Evolutionary conservation across 148 eudicot species (phyloP).

Genomic region (Chenopodium album): DNA sequence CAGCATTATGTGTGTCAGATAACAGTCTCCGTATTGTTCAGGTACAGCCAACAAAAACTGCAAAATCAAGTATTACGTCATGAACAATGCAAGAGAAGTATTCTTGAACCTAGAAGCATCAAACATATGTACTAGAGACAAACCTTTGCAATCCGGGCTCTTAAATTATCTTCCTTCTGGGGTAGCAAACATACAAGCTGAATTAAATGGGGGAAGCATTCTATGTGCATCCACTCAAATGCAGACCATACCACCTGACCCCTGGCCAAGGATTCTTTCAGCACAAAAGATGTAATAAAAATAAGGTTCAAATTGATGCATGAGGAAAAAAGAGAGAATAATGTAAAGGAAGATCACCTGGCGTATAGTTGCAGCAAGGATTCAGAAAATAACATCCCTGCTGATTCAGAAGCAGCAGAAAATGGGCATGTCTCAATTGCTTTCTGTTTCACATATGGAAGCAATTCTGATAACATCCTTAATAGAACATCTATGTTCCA

Average conservation of each 20-base stretch:
- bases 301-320: not conserved
- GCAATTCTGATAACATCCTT: conserved; percentile 72
- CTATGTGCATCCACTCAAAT: conserved; percentile 92
- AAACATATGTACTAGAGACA: not conserved
- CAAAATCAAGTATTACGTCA: conserved; percentile 28
- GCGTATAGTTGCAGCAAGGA: conserved; percentile 76
- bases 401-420: conserved; percentile 52
- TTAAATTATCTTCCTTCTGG: conserved; percentile 79
- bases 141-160: conserved; percentile 76
- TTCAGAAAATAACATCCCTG: conserved; percentile 45
- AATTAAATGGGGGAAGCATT: conserved; percentile 79
- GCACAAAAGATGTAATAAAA: conserved; percentile 13
- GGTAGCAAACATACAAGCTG: conserved; percentile 75
- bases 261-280: conserved; percentile 48
- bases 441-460: conserved; percentile 66
- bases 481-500: conserved; percentile 90
- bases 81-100: not conserved
- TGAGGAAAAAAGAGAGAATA: not conserved
- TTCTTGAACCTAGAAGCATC: not conserved
- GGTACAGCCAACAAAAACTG: conserved; percentile 84
- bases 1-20: conserved; percentile 76
- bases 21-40: conserved; percentile 68
- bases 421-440: conserved; percentile 86
- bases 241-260: conserved; percentile 84
- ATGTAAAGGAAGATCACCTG: conserved; percentile 40